phyloP scores from a whole-genome alignment of 306 rosid genomes.

The Sophora flavescens region DNA sequence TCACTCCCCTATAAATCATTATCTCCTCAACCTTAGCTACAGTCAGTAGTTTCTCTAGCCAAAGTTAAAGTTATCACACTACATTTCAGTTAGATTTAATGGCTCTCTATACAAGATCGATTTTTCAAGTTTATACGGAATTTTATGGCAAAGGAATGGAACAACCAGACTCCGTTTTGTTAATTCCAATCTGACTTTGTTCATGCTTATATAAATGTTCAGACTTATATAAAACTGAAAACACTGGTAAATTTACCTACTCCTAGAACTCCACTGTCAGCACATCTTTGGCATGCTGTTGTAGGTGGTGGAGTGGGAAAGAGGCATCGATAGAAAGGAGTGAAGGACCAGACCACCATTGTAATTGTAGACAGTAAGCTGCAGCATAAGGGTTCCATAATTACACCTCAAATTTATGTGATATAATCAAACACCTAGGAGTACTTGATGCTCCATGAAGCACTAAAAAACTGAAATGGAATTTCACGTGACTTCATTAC shows the following conservation, averaged over 20 bases:
- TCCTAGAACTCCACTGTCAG: conserved; percentile 95
- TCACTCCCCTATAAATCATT: no score
- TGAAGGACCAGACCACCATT: no score
- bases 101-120: background rate
- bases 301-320: conserved; percentile 96
- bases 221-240: conserved; percentile 6
- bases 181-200: background rate
- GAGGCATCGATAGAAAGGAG: conserved; percentile 93
- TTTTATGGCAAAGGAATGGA: background rate
- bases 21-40: no score
- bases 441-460: conserved; percentile 11
- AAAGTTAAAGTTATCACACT: no score
- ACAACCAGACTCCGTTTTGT: background rate
- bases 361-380: conserved; percentile 95
- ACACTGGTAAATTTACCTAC: conserved; percentile 65
- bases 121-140: background rate
- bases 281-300: conserved; percentile 96
- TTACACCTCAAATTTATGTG: conserved; percentile 12
- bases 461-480: conserved; percentile 1
- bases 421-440: background rate
- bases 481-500: no score
- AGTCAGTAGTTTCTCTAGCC: no score
- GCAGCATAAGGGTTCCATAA: conserved; percentile 45
- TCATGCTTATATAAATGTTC: conserved; percentile 1
- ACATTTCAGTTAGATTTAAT: background rate